These are phyloP conservation scores for Phanerochaete sordida DNA, from an alignment of 768 basidiomycete species.

Conservation along the genomic window DNA sequence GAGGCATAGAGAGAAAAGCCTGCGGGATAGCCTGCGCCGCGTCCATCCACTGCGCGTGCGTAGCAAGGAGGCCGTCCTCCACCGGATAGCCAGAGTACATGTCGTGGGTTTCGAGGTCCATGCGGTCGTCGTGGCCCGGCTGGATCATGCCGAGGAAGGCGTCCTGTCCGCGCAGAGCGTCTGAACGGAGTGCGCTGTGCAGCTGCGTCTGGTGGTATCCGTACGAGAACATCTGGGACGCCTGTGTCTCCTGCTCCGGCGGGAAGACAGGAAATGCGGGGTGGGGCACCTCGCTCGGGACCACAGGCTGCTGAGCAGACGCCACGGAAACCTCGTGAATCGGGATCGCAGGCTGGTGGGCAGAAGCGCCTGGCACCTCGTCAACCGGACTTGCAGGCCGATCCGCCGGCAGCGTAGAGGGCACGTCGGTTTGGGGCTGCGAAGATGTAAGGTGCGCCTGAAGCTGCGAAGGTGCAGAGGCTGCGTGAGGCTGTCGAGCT, in stretches of 20 bases:
- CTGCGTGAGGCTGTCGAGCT: too few species aligned
- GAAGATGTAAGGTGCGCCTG: too few species aligned
- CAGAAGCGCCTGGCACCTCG: too few species aligned
- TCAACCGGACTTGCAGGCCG: too few species aligned
- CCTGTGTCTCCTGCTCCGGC: background rate
- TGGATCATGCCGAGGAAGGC: conserved; percentile 1
- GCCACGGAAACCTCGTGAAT: too few species aligned
- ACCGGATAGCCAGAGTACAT: background rate
- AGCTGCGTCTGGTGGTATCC: background rate
- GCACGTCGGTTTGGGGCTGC: too few species aligned
- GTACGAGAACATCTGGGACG: background rate
- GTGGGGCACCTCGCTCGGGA: background rate
- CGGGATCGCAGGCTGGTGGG: too few species aligned
- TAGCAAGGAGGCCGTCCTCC: too few species aligned
- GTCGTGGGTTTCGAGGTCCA: background rate
- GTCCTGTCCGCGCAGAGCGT: background rate
- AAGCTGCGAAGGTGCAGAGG: too few species aligned
- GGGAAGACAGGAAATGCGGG: background rate
- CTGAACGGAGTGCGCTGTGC: background rate
- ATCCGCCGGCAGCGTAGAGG: too few species aligned
- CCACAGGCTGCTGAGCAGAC: too few species aligned
- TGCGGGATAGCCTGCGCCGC: background rate
- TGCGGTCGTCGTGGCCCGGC: background rate
- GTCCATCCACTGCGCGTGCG: background rate
- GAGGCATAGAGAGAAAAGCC: background rate